These are phyloP conservation scores for Cyberlindnera mrakii DNA, from an alignment of 805 yeast species.

Conservation along the genomic window DNA sequence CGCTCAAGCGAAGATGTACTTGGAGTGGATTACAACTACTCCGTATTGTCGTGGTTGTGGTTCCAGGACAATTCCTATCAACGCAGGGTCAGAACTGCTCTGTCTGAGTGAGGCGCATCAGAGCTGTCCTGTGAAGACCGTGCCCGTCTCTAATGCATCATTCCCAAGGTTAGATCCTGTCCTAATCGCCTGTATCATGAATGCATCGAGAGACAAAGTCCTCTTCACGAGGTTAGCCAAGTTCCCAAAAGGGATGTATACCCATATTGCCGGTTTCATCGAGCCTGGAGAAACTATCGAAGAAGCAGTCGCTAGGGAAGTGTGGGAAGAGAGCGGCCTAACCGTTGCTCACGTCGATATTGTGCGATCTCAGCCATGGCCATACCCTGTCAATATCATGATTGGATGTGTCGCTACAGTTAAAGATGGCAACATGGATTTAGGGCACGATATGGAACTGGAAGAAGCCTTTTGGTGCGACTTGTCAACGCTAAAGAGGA, in stretches of 20 bases:
- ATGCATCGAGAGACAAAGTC: constrained; percentile 51
- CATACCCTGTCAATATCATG: constrained; percentile 93
- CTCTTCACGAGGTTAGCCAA: constrained; percentile 65
- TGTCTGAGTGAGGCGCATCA: constrained; percentile 31
- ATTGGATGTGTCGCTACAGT: constrained; percentile 80
- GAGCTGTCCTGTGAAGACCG: constrained; percentile 19
- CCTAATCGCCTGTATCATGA: constrained; percentile 72
- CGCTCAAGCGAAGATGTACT: constrained; percentile 76
- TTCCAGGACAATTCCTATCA: constrained; percentile 47
- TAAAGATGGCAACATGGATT: constrained; percentile 61
- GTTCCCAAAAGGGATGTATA: constrained; percentile 50
- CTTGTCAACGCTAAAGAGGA: constrained; percentile 39
- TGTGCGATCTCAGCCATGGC: constrained; percentile 90
- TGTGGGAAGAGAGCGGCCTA: constrained; percentile 93
- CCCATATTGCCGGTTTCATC: constrained; percentile 92
- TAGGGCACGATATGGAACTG: constrained; percentile 79
- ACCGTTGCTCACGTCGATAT: constrained; percentile 47
- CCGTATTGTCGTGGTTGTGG: constrained; percentile 89
- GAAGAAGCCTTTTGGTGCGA: constrained; percentile 84
- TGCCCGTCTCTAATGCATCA: constrained; percentile 64
- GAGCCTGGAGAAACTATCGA: constrained; percentile 94
- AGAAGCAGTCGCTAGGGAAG: constrained; percentile 79
- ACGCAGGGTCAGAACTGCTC: constrained; percentile 58
- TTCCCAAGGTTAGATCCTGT: constrained; percentile 95
- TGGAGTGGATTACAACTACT: constrained; percentile 79